A percentile compares a stretch with the other conserved stretches of the same genome.
These are phyloP conservation scores for Leersia perrieri DNA, from an alignment of 176 grass and related monocot genomes.

Conservation along the genomic window DNA sequence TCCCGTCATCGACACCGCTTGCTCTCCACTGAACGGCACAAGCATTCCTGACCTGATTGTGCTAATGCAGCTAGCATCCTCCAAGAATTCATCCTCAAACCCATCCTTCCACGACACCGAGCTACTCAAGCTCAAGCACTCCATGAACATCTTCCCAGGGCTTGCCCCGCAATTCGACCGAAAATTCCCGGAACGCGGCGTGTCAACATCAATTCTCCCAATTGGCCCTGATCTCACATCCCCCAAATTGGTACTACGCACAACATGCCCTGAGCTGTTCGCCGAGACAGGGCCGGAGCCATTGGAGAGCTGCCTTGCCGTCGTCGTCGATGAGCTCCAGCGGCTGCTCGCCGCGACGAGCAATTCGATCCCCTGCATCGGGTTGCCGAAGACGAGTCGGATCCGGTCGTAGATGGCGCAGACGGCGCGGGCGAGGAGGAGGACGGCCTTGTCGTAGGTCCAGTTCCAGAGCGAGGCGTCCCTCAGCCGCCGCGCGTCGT, in stretches of 20 bases:
- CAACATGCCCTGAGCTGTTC: slow-evolving; percentile 36
- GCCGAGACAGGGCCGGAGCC: slow-evolving; percentile 27
- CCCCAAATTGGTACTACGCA: neutral
- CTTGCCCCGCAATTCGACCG: slow-evolving; percentile 56
- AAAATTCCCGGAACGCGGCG: neutral
- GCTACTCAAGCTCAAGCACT: slow-evolving; percentile 75
- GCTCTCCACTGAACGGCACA: slow-evolving; percentile 49
- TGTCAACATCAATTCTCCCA: slow-evolving; percentile 25
- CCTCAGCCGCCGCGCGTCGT: slow-evolving; percentile 65
- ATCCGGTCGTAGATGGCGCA: slow-evolving; percentile 74
- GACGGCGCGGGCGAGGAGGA: slow-evolving; percentile 71
- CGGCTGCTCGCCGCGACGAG: slow-evolving; percentile 24
- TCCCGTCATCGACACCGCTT: neutral
- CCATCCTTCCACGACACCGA: slow-evolving; percentile 44
- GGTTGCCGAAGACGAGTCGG: slow-evolving; percentile 72
- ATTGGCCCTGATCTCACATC: slow-evolving; percentile 45
- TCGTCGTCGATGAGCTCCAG: no score
- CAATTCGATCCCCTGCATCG: slow-evolving; percentile 53
- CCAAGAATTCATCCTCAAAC: slow-evolving; percentile 50
- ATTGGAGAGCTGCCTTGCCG: no score
- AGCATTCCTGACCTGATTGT: slow-evolving; percentile 56
- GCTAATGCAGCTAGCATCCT: slow-evolving; percentile 58
- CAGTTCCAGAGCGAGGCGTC: slow-evolving; percentile 84
- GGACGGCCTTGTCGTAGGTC: slow-evolving; percentile 79
- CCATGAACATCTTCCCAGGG: slow-evolving; percentile 74